Conservation (phyloP, 352 stramenopile species). For the Aphanomyces invadans region DNA sequence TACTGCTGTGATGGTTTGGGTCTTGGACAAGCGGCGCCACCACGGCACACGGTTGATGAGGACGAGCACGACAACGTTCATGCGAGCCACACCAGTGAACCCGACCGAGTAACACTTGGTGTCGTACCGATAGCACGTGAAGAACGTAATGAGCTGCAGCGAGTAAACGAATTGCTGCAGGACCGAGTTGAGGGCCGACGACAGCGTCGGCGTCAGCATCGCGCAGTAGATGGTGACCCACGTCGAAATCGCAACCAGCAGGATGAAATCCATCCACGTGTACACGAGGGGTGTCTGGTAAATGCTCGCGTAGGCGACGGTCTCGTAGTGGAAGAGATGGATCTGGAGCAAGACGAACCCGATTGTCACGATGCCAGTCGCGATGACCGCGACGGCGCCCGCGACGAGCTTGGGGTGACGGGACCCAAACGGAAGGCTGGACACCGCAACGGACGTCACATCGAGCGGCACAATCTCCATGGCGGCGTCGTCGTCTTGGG, state of each 20-base stretch:
- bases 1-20: slow-evolving; percentile 31
- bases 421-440: not conserved
- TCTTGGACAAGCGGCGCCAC: slow-evolving; percentile 24
- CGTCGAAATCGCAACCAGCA: slow-evolving; percentile 10
- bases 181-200: slow-evolving; percentile 5
- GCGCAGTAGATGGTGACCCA: slow-evolving; percentile 18
- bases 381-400: not conserved
- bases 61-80: slow-evolving; percentile 47
- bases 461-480: slow-evolving; percentile 9
- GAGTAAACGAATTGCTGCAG: slow-evolving; percentile 9
- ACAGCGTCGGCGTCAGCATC: slow-evolving; percentile 2
- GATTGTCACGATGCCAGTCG: not conserved
- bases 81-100: slow-evolving; percentile 42
- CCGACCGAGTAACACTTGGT: slow-evolving; percentile 47
- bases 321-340: slow-evolving; percentile 6
- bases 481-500: not conserved
- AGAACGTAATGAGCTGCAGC: slow-evolving; percentile 35
- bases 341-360: not conserved
- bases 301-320: slow-evolving; percentile 1
- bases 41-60: slow-evolving; percentile 37
- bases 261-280: slow-evolving; percentile 11
- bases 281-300: not conserved
- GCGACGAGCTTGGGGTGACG: slow-evolving; percentile 6
- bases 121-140: slow-evolving; percentile 62
- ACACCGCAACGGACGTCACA: not conserved